These are phyloP conservation scores for Colletotrichum sp. DNA, from an alignment of 2,329 filamentous ascomycete genomes.

Conservation along the genomic window DNA sequence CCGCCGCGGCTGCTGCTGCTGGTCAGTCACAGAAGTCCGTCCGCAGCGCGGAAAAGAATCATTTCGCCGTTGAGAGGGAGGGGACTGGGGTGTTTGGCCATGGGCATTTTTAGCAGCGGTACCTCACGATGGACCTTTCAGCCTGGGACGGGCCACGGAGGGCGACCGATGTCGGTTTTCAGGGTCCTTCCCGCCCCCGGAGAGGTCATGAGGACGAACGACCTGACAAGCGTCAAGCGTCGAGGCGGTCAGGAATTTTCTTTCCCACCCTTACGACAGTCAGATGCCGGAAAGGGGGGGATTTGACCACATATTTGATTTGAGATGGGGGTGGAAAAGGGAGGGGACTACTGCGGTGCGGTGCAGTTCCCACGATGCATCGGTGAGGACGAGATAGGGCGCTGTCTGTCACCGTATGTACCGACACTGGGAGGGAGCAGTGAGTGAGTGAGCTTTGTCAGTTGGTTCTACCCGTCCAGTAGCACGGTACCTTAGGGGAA, in stretches of 20 bases:
- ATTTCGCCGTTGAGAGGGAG: background rate
- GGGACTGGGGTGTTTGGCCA: background rate
- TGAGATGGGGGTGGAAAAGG: background rate
- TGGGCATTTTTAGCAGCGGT: background rate
- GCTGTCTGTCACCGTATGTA: background rate
- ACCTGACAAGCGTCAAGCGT: slow-evolving; percentile 10
- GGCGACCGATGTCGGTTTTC: slow-evolving; percentile 14
- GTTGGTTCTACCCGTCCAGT: background rate
- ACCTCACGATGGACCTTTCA: background rate
- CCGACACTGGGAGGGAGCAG: background rate
- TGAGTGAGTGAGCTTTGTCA: background rate
- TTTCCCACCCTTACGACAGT: slow-evolving; percentile 4
- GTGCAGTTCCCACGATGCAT: background rate
- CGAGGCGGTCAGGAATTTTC: slow-evolving; percentile 16
- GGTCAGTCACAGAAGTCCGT: background rate
- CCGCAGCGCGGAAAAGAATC: background rate
- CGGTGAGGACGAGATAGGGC: background rate
- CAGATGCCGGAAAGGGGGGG: background rate
- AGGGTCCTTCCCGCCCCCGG: slow-evolving; percentile 14
- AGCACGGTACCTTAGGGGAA: background rate
- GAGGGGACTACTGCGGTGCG: background rate
- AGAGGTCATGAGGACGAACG: slow-evolving; percentile 14
- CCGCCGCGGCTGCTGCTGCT: background rate
- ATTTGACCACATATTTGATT: background rate
- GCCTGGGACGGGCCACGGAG: background rate